phyloP scores from a whole-genome alignment of 1,284 basidiomycete species.

The Cryptococcus jaspeensis region DNA sequence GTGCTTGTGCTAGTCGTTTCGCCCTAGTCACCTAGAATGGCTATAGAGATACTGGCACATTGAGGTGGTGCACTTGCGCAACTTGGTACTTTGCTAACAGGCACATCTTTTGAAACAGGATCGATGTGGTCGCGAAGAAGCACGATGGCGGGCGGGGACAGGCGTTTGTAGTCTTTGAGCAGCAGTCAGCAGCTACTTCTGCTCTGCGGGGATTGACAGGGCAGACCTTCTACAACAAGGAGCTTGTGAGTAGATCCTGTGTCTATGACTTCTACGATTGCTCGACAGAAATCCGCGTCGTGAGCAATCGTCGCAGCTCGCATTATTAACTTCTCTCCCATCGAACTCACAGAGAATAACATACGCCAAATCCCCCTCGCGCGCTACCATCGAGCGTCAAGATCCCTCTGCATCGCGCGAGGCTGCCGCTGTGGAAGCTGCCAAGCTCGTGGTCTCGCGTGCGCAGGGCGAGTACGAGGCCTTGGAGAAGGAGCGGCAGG shows the following conservation, averaged over 20 bases:
- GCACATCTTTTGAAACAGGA: conserved; percentile 32
- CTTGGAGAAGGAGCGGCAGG: conserved; percentile 63
- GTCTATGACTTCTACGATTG: neutral
- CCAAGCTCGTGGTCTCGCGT: conserved; percentile 49
- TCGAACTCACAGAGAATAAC: conserved; percentile 64
- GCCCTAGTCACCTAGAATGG: neutral
- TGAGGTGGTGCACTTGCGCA: neutral
- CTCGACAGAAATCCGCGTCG: too few relatives aligned
- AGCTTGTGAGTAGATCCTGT: conserved; percentile 38
- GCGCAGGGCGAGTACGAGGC: conserved; percentile 55
- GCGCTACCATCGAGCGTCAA: conserved; percentile 63
- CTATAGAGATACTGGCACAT: neutral
- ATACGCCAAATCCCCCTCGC: conserved; percentile 81
- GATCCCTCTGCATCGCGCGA: conserved; percentile 64
- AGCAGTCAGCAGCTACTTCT: conserved; percentile 81
- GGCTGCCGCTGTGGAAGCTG: conserved; percentile 48
- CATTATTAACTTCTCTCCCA: too few relatives aligned
- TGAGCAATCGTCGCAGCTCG: too few relatives aligned
- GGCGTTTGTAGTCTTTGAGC: conserved; percentile 93
- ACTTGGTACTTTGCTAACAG: neutral
- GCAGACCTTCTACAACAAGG: conserved; percentile 72
- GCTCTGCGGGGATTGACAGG: conserved; percentile 88
- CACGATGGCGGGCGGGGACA: conserved; percentile 81
- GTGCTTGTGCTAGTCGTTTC: neutral
- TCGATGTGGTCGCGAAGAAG: conserved; percentile 94